Evolutionary conservation across 192 early-diverging fungal species (phyloP).

Genomic region (Coemansia erecta): DNA sequence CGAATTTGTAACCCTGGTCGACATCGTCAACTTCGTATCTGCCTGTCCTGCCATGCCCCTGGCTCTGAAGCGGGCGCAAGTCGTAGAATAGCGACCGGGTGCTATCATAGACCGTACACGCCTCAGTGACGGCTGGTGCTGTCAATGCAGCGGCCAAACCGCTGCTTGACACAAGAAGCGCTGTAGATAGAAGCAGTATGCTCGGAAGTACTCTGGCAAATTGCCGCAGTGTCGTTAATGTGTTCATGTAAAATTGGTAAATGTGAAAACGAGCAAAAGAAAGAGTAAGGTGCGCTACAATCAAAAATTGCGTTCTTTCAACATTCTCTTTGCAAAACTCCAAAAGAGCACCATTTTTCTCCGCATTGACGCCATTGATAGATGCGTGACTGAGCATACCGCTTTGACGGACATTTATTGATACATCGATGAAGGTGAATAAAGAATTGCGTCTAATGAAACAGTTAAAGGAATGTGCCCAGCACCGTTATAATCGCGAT

Average conservation of each 20-base stretch:
- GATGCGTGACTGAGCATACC: no score
- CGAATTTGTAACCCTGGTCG: slow-evolving; percentile 38
- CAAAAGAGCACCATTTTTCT: no score
- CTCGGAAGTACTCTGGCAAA: no score
- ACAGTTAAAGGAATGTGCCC: slow-evolving; percentile 21
- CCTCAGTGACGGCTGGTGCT: background rate
- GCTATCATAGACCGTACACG: slow-evolving; percentile 10
- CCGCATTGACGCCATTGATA: no score
- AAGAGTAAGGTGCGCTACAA: no score
- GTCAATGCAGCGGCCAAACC: background rate
- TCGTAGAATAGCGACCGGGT: slow-evolving; percentile 27
- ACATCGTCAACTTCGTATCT: slow-evolving; percentile 27
- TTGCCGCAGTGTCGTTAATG: no score
- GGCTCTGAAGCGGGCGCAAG: slow-evolving; percentile 26
- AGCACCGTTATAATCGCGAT: slow-evolving; percentile 22
- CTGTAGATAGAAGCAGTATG: background rate
- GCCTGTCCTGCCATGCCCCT: background rate
- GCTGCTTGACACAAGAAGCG: background rate
- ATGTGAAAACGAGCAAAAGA: no score
- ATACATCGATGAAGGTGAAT: background rate
- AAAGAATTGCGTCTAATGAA: background rate
- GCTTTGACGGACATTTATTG: background rate
- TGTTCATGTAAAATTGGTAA: no score
- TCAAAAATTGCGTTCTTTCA: no score
- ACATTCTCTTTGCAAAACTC: no score